Conservation (phyloP, 768 basidiomycete species). For the Exsudoporus frostii region DNA sequence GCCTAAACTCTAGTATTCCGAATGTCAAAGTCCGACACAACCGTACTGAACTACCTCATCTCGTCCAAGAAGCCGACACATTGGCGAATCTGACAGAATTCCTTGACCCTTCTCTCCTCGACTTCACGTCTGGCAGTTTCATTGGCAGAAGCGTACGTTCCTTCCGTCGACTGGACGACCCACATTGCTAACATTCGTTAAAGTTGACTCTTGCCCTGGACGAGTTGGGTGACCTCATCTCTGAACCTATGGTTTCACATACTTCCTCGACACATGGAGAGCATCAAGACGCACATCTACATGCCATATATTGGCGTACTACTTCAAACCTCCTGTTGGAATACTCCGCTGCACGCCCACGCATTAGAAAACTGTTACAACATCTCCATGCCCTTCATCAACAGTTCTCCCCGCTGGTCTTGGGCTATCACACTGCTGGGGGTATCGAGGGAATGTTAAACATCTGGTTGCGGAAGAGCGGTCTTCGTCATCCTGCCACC, state of each 20-base stretch:
- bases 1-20: slow-evolving; percentile 4
- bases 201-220: slow-evolving; percentile 31
- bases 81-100: slow-evolving; percentile 21
- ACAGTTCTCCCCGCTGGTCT: slow-evolving; percentile 4
- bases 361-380: slow-evolving; percentile 11
- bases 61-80: slow-evolving; percentile 2
- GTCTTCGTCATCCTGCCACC: background rate
- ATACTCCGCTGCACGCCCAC: slow-evolving; percentile 29
- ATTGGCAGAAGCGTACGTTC: slow-evolving; percentile 28
- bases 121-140: slow-evolving; percentile 26
- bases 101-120: slow-evolving; percentile 20
- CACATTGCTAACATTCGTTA: background rate
- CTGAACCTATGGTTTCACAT: background rate
- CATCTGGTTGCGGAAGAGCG: slow-evolving; percentile 8
- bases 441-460: background rate
- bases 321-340: slow-evolving; percentile 32
- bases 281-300: slow-evolving; percentile 12
- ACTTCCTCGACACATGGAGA: background rate
- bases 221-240: slow-evolving; percentile 23
- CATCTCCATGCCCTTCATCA: slow-evolving; percentile 17
- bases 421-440: background rate
- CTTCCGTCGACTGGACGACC: background rate
- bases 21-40: background rate
- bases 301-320: slow-evolving; percentile 29
- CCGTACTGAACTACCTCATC: background rate